Base-by-base conservation (phyloP, 169 alveolate genomes). In the Toxoplasma gondii region DNA sequence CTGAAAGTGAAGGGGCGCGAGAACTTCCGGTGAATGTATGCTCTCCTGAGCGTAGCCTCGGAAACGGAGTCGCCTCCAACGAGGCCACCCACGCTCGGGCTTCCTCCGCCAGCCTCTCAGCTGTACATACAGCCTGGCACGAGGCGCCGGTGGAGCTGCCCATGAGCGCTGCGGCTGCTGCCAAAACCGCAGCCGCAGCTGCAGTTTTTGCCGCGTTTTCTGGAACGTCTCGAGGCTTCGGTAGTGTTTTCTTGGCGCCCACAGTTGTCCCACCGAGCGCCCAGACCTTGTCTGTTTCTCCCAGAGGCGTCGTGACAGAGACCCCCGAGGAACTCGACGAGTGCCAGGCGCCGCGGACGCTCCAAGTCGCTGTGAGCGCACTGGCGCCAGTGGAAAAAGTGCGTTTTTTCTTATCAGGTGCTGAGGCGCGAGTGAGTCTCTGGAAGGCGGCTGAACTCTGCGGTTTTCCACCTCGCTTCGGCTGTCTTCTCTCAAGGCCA, bases 131-230 rank as follows among this genome's bases (percentile, higher is more conserved):
- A 43, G 69, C 1, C 34, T 49, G 39, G 36, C 90, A 41, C 34
- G 41, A 24, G 38, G 54, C 69, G 4, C 24, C n/a, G 4, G 58
- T 17, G 19, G 90, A 41, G 39, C 39, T 41, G 34, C 29, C 67
- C 67, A 82, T 5, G n/a, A 82, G 53, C n/a, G 90, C 90, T 24
- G 54, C 64, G 24, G 90, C 90, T 17, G 90, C 90, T 16, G 90
- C 90, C 44, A 82, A 67, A 4, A 39, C 90, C 19, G 90, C 90
- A 12, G 90, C 67, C 27, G 64, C 90, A 22, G 90, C 90, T 34
- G 67, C 90, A 24, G 90, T 67, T 39, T 64, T 31, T 1, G 90
- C 90, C n/a, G 90, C 90, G 24, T 9, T 67, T 0, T 64, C 36
- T 16, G 90, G 12, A 24, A 45, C 74, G 74, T 22, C 74, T 7